Percentiles rank a stretch among this genome's conserved stretches.
Conservation (phyloP, 1,139 yeast genomes). For the Kodamaea sp. region DNA sequence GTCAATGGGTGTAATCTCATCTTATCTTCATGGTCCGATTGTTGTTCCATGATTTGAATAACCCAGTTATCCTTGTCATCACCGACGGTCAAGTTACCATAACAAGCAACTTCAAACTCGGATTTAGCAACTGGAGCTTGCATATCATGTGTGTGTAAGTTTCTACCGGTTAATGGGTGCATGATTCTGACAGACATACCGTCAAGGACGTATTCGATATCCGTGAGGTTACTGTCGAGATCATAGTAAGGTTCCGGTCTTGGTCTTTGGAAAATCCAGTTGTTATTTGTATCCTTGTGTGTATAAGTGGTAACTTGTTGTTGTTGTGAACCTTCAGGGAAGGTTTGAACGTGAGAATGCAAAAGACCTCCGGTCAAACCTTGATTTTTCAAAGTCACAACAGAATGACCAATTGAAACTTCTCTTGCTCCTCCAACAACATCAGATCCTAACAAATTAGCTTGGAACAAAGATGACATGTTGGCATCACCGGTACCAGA, state of each 20-base stretch:
- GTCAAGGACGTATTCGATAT: constrained; percentile 58
- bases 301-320: constrained; percentile 95
- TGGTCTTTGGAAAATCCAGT: constrained; percentile 80
- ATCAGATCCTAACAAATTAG: constrained; percentile 76
- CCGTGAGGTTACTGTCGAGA: constrained; percentile 47
- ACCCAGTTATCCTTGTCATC: constrained; percentile 94
- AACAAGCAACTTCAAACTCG: constrained; percentile 85
- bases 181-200: constrained; percentile 76
- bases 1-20: constrained; percentile 78
- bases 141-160: constrained; percentile 83
- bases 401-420: constrained; percentile 72
- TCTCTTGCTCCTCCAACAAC: constrained; percentile 89
- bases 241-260: constrained; percentile 58
- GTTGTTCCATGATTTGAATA: constrained; percentile 82
- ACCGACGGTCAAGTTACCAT: constrained; percentile 84
- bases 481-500: constrained; percentile 94
- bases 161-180: constrained; percentile 81
- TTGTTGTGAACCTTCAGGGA: constrained; percentile 93
- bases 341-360: constrained; percentile 92
- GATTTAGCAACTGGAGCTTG: constrained; percentile 71
- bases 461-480: constrained; percentile 97
- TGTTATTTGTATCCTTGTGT: constrained; percentile 87
- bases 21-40: constrained; percentile 66
- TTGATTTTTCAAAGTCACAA: constrained; percentile 79
- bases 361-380: constrained; percentile 89